Evolutionary conservation across 108 stramenopile genomes (phyloP).

Genomic region (Nitzschia sp.): DNA sequence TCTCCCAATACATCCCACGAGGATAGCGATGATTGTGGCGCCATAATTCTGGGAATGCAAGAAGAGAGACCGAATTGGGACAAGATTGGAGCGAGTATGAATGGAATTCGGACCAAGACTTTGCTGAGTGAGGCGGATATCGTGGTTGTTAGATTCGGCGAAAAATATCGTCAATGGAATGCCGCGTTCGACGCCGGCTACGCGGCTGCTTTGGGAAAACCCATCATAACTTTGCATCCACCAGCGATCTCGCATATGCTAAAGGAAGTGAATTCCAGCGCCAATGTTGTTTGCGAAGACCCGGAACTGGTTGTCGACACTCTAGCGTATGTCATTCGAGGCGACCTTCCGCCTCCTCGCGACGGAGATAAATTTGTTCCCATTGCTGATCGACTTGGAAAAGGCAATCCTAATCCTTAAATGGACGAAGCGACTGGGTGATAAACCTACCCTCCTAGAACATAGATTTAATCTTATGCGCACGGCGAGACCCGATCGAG

Average conservation of each 20-base stretch:
- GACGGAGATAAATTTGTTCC: constrained; percentile 76
- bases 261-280: constrained; percentile 85
- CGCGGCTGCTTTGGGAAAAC: constrained; percentile 75
- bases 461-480: no score
- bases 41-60: constrained; percentile 86
- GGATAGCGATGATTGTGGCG: constrained; percentile 88
- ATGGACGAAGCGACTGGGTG: neutral
- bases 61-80: constrained; percentile 85
- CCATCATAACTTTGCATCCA: constrained; percentile 83
- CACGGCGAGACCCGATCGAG: no score
- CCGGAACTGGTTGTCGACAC: constrained; percentile 82
- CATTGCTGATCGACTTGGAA: constrained; percentile 80
- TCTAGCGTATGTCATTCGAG: constrained; percentile 80
- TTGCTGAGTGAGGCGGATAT: constrained; percentile 77
- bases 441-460: neutral
- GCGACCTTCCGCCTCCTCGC: constrained; percentile 71
- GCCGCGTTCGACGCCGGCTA: constrained; percentile 89
- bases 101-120: constrained; percentile 77
- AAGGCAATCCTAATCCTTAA: constrained; percentile 87
- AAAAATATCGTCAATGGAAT: constrained; percentile 90
- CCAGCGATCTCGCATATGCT: constrained; percentile 84
- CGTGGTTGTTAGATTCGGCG: constrained; percentile 88
- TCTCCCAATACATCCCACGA: constrained; percentile 83
- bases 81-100: constrained; percentile 79
- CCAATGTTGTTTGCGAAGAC: constrained; percentile 76